Evolutionary conservation across 2,329 filamentous ascomycete genomes (phyloP), one percentile per base, ranked within the genome.

Genomic region (Xylariaceae sp.): DNA sequence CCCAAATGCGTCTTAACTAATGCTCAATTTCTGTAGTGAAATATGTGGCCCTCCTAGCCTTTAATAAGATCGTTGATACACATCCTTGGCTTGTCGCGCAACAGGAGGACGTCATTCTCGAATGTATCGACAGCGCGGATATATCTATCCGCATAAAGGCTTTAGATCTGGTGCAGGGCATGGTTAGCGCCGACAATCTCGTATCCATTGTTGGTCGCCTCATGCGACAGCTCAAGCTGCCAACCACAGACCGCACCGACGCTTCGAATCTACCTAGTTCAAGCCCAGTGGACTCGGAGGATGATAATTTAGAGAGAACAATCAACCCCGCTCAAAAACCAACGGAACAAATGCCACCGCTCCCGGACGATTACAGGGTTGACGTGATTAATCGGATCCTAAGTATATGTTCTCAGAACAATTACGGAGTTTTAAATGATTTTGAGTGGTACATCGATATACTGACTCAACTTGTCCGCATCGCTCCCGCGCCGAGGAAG

Each of bases 371-470:
- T 60, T 99, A 97, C 70, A 86, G 86, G 50, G 76, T 85, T 39
- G 89, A 89, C 64, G 89, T 96, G 26, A 89, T 97, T 50, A 80
- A 81, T 54, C 83, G 88, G 56, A 90, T 97, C 57, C 70, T 97
- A 8, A 84, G 86, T 57, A 95, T 99, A 84, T 97, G 92, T 70
- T 89, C 90, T 6, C 84, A 85, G 60, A 87, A 91, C 61, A 96
- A 91, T 58, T 99, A 97, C 69, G 80, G 81, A 40, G 89, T 91
- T 66, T 78, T 99, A 47, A 75, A 80, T 50, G 92, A 99, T 68
- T 99, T 99, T 69, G 92, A 96, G 62, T 99, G 94, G 94, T 97
- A 97, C 70, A 87, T 97, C 61, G 89, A 94, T 62, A 83, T 96
- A 31, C 75, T 99, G 32, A 87, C 89, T 4, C 90, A 96, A 67